Base-by-base conservation (phyloP, 805 yeast species). In the Suhomyces vadensis region DNA sequence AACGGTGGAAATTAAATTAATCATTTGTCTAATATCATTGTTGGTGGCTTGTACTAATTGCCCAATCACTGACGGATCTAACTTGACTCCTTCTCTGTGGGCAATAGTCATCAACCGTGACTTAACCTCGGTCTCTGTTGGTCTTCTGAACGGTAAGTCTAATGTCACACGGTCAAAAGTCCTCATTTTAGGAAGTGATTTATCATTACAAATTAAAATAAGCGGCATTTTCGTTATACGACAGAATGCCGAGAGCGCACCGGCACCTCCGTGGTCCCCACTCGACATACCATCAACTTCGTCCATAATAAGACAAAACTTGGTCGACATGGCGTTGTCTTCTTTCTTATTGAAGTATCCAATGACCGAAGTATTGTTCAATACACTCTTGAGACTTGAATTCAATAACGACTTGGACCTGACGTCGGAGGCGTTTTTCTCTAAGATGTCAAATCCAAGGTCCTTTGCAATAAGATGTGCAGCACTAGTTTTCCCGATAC, bases 281-380 rank as follows among this genome's bases (percentile, higher is more conserved):
- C 95, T 90, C 31, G 96, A 88, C 98, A 94, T 94, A 54, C 99
- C 99, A 64, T 94, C 99, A 23, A 94, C 98, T 69, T 94, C 99
- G 67, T 94, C 99, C 98, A 94, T 90, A 50, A 94, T 85, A 37
- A 94, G 74, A 43, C 90, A 88, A 54, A 92, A 82, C 48, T 78
- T 82, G 41, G 77, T 75, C 19, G 55, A 55, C 24, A 51, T 43
- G 42, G 49, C 49, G 33, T 48, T 41, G 7, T 54, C 55, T 17
- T 63, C 66, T 16, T 64, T 55, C 43, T 76, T 69, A 51, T 64
- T 65, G 67, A 88, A 84, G 59, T 71, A 88, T 0, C 97, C 96
- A 42, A 81, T 79, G 11, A 94, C 83, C 0, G 97, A 88, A 13
- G 90, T 83, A 59, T 90, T 92, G 61, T 79, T 81, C 44, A 92